Conservation (phyloP, 495 filamentous ascomycete genomes). For the Hypoxylon lienhwacheense region DNA sequence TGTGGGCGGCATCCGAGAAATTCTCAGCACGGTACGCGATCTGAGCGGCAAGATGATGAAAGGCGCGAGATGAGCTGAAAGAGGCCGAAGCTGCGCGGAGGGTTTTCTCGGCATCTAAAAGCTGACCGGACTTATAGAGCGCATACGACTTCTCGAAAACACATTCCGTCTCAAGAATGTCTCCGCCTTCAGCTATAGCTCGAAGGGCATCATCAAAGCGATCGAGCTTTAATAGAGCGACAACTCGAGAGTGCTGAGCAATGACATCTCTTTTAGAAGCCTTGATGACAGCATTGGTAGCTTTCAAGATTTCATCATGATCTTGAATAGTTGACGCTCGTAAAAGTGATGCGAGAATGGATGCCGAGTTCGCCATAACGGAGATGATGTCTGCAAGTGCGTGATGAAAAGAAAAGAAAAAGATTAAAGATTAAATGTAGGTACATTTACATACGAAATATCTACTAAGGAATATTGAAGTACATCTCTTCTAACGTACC, state of each 20-base stretch:
- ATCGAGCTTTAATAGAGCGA: conserved; percentile 90
- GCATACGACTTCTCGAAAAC: conserved; percentile 85
- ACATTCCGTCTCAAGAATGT: conserved; percentile 66
- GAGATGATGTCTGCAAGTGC: background rate
- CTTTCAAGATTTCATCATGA: conserved; percentile 50
- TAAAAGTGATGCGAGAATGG: conserved; percentile 55
- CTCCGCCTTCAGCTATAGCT: conserved; percentile 70
- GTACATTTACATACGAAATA: too few relatives aligned
- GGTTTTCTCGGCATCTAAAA: conserved; percentile 69
- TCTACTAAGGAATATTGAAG: too few relatives aligned
- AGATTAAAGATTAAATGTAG: too few relatives aligned
- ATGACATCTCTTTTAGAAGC: conserved; percentile 70
- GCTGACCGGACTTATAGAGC: conserved; percentile 80
- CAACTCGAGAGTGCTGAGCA: conserved; percentile 75
- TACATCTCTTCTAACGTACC: too few relatives aligned
- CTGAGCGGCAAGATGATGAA: conserved; percentile 86
- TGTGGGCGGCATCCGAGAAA: conserved; percentile 68
- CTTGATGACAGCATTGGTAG: conserved; percentile 61
- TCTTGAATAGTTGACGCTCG: conserved; percentile 50
- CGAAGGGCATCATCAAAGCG: conserved; percentile 87
- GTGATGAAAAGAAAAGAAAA: too few relatives aligned
- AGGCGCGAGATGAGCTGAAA: conserved; percentile 53
- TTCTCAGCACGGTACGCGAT: conserved; percentile 82
- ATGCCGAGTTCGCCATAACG: conserved; percentile 46
- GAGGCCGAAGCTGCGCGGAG: conserved; percentile 45